Evolutionary conservation across 78 protist genomes (phyloP), one percentile per base, ranked within the genome.

Genomic region (Corallochytrium limacisporum): DNA sequence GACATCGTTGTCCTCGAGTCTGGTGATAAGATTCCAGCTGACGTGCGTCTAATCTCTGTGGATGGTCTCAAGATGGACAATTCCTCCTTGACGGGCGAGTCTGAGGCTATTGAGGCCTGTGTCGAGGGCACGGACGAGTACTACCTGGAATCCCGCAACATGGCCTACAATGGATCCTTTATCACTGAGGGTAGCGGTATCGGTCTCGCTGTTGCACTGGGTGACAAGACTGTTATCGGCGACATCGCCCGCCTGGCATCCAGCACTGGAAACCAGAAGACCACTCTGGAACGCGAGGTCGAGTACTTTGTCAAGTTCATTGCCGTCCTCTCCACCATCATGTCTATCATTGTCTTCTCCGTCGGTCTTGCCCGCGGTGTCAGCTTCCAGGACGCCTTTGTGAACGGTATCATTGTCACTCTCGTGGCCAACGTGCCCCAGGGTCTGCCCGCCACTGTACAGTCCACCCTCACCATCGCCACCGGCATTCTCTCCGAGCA

Each of bases 401-500:
- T 61, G 12, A 59, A 55, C 35, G 3, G 48, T 16, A 1, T 54
- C 43, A 49, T 69, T 12, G 65, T 62, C 18, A 62, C 65, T 36
- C 39, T 78, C 5, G 87, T 92, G 26, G 93, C 94, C 16, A 90
- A 81, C 43, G 84, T 92, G 29, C 95, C 95, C 33, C 97, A 94
- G 56, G 98, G 98, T 8, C 90, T 95, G 6, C 90, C 92, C n/a
- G 81, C 91, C 22, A 86, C 85, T 3, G 84, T 91, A 33, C 84
- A 96, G 7, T 49, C 69, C 26, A 50, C 85, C 56, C 79, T 92
- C 22, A 79, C 97, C 15, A 51, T 92, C 28, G 91, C 93, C 18
- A 76, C 80, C 16, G 4, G 33, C 16, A 59, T 87, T 48, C 84
- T 95, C 92, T 83, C 91, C 46, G 60, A 29, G 48, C 50, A 55